These are phyloP conservation scores for Botryobasidium botryosum DNA, from an alignment of 768 basidiomycete species.

Conservation along the genomic window DNA sequence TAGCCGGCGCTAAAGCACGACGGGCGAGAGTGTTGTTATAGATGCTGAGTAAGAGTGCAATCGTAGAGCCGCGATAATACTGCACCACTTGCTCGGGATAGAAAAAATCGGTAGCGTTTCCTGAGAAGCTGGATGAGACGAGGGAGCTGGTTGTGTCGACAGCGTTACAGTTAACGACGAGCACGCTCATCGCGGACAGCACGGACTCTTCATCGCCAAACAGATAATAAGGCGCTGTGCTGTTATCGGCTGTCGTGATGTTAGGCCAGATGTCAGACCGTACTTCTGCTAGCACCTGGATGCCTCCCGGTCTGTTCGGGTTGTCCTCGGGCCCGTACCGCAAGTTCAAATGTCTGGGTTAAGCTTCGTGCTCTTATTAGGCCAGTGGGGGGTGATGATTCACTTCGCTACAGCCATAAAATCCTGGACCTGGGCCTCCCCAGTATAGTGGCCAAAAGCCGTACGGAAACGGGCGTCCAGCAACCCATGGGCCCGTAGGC, in stretches of 20 bases:
- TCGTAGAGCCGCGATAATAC: slow-evolving; percentile 8
- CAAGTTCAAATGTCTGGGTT: not conserved
- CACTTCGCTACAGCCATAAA: slow-evolving; percentile 8
- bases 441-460: slow-evolving; percentile 9
- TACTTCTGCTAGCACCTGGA: not conserved
- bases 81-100: slow-evolving; percentile 8
- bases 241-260: too few relatives aligned
- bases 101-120: not conserved
- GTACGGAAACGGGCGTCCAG: slow-evolving; percentile 6
- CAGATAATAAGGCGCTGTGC: slow-evolving; percentile 5
- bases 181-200: not conserved
- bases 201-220: slow-evolving; percentile 8
- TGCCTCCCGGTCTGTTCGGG: slow-evolving; percentile 6
- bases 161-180: slow-evolving; percentile 4
- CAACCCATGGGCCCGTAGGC: slow-evolving; percentile 3
- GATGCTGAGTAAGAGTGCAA: slow-evolving; percentile 1
- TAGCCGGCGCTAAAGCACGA: slow-evolving; percentile 1
- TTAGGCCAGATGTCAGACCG: not conserved
- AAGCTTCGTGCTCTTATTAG: not conserved
- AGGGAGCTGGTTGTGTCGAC: too few relatives aligned
- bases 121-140: not conserved
- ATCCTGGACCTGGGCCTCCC: not conserved
- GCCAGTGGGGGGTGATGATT: not conserved
- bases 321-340: slow-evolving; percentile 10
- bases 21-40: slow-evolving; percentile 5